Evolutionary conservation across 2,329 filamentous ascomycete species (phyloP).

Genomic region (Fusarium redolens): DNA sequence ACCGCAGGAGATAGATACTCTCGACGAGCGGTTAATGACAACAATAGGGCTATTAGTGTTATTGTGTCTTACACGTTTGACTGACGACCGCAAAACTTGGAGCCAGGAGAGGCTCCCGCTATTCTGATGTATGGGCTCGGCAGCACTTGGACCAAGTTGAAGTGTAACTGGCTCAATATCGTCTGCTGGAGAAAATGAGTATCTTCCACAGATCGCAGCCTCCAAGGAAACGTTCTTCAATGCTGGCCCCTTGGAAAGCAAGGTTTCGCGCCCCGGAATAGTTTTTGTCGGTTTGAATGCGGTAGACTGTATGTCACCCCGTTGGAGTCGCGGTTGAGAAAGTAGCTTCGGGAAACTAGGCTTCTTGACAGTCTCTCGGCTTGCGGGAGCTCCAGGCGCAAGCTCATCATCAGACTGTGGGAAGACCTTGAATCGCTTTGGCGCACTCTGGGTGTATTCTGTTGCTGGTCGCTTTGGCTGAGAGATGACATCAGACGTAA

Average conservation of each 20-base stretch:
- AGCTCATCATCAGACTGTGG: conserved; percentile 49
- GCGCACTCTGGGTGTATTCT: not conserved
- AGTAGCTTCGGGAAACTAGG: conserved; percentile 26
- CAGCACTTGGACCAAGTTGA: conserved; percentile 5
- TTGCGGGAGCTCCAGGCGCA: not conserved
- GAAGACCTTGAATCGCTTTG: conserved; percentile 25
- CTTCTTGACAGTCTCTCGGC: conserved; percentile 11
- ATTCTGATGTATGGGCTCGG: not conserved
- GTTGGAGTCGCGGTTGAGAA: conserved; percentile 9
- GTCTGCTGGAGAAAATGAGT: not conserved
- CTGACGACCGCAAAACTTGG: conserved; percentile 24
- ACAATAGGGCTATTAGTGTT: conserved; percentile 32
- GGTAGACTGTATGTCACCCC: conserved; percentile 47
- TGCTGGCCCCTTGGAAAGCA: not conserved
- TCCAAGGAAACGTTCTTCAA: conserved; percentile 18
- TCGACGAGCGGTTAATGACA: conserved; percentile 38
- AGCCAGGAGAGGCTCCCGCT: conserved; percentile 35
- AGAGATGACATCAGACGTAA: conserved; percentile 40
- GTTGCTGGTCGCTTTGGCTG: conserved; percentile 13
- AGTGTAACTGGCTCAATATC: conserved; percentile 3
- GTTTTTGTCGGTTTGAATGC: conserved; percentile 12
- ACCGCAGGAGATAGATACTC: not conserved
- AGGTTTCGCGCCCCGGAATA: not conserved
- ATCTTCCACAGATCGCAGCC: conserved; percentile 43
- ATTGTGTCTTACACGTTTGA: conserved; percentile 27